These are phyloP conservation scores for Iris macrosiphon DNA, from an alignment of 106 monocot genomes.

Conservation along the genomic window DNA sequence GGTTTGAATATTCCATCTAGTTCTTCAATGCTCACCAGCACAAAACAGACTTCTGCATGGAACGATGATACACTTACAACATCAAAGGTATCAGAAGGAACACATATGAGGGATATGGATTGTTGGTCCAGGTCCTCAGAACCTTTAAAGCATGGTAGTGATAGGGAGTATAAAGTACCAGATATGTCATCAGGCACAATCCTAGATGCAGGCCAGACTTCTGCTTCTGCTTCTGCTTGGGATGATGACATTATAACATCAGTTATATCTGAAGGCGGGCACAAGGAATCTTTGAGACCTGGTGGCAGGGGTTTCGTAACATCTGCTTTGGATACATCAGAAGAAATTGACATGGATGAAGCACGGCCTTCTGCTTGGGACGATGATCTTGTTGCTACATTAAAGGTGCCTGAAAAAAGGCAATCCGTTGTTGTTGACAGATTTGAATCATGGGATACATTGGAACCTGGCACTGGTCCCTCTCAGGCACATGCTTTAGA, in stretches of 20 bases:
- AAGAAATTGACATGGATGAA: not conserved
- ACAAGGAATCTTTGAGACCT: conserved; percentile 1
- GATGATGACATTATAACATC: conserved; percentile 3
- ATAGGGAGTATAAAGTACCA: conserved; percentile 1
- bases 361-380: conserved; percentile 43
- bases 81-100: conserved; percentile 4
- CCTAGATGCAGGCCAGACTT: conserved; percentile 9
- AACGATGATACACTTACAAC: conserved; percentile 16
- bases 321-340: not conserved
- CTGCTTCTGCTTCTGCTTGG: conserved; percentile 38
- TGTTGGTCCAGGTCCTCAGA: conserved; percentile 17
- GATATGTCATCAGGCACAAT: conserved; percentile 2
- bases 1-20: conserved; percentile 4
- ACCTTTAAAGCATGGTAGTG: conserved; percentile 11
- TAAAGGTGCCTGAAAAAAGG: conserved; percentile 5
- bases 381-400: conserved; percentile 28
- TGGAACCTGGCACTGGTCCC: no score
- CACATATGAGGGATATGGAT: not conserved
- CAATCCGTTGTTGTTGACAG: not conserved
- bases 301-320: not conserved
- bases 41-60: conserved; percentile 31
- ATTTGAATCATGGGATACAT: not conserved
- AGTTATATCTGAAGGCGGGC: not conserved
- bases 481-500: no score
- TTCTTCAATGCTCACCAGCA: conserved; percentile 19